Evolutionary conservation across 2,329 filamentous ascomycete genomes (phyloP).

Genomic region (Colletotrichum acutatum): DNA sequence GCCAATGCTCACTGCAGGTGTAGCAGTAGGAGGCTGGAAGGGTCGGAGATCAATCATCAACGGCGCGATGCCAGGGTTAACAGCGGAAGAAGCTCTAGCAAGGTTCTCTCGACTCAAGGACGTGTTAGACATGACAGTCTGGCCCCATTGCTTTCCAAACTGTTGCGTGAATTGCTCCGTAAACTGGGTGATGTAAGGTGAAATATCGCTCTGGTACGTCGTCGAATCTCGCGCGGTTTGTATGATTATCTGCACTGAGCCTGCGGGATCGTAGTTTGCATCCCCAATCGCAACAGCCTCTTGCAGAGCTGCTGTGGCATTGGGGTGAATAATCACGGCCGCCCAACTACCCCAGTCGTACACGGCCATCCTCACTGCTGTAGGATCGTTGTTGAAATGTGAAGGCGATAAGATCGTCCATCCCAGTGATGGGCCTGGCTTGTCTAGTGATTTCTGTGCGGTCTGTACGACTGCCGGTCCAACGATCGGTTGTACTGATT

Average conservation of each 20-base stretch:
- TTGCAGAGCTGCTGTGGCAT: conserved; percentile 68
- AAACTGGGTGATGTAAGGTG: conserved; percentile 60
- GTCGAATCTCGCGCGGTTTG: conserved; percentile 67
- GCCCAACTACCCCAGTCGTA: conserved; percentile 70
- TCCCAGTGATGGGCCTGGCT: conserved; percentile 55
- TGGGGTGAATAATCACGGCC: conserved; percentile 71
- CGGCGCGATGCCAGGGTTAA: conserved; percentile 46
- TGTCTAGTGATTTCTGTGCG: conserved; percentile 54
- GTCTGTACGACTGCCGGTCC: conserved; percentile 63
- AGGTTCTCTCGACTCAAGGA: conserved; percentile 45
- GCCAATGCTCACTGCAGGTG: conserved; percentile 70
- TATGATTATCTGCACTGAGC: conserved; percentile 67
- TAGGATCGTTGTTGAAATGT: conserved; percentile 65
- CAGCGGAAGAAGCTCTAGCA: conserved; percentile 40
- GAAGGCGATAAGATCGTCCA: conserved; percentile 59
- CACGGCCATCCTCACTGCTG: conserved; percentile 66
- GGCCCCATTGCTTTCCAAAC: conserved; percentile 60
- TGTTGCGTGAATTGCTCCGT: conserved; percentile 55
- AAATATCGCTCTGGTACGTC: conserved; percentile 63
- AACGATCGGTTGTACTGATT: conserved; percentile 60
- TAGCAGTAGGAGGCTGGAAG: conserved; percentile 64
- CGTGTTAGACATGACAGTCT: conserved; percentile 52
- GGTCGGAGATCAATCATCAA: conserved; percentile 64
- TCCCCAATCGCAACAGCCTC: conserved; percentile 65
- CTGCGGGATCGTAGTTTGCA: conserved; percentile 67